Evolutionary conservation across 2,329 filamentous ascomycete species (phyloP), one percentile per base, ranked within the genome.

Genomic region (Hypoxylon sp.): DNA sequence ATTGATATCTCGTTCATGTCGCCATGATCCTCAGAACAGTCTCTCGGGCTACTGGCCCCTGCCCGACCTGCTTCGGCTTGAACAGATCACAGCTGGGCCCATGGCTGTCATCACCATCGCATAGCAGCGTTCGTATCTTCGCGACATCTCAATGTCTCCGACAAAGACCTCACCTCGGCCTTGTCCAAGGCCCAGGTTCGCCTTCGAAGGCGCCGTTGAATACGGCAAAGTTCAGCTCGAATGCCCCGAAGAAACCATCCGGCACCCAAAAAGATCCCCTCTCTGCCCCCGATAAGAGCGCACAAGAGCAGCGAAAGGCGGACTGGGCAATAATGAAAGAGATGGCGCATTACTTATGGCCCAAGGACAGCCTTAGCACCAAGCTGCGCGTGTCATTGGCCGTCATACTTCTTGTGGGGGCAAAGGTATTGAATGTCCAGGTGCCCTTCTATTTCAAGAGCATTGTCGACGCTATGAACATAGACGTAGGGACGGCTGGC

Each of bases 261-360:
- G 50, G 56, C 25, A 55, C 63, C 11, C 73, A 60, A 64, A 76
- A 75, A 67, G 89, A 90, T 73, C 85, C 88, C 30, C 80, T 94
- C 46, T 86, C 92, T 19, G 82, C 86, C 11, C 85, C 91, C 76
- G 86, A 91, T 67, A 90, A 88, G 76, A 89, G 89, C 55, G 90
- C 89, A 19, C 90, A 94, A 74, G 93, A 98, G 81, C 97, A 99
- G 85, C 89, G 96, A 74, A 97, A 94, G 82, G 95, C 94, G 7
- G 96, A 99, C 77, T 98, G 95, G 95, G 94, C 94, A 51, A 99
- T 99, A 73, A 96, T 99, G 85, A 97, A 92, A 81, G 95, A 99
- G 79, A 98, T 99, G 95, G 90, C 91, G 66, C 90, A 90, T 68
- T 99, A 99, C 80, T 84, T 99, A 21, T 99, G 96, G 96, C 96